phyloP scores from a whole-genome alignment of 1,284 basidiomycete genomes.

The Malassezia arunalokei region DNA sequence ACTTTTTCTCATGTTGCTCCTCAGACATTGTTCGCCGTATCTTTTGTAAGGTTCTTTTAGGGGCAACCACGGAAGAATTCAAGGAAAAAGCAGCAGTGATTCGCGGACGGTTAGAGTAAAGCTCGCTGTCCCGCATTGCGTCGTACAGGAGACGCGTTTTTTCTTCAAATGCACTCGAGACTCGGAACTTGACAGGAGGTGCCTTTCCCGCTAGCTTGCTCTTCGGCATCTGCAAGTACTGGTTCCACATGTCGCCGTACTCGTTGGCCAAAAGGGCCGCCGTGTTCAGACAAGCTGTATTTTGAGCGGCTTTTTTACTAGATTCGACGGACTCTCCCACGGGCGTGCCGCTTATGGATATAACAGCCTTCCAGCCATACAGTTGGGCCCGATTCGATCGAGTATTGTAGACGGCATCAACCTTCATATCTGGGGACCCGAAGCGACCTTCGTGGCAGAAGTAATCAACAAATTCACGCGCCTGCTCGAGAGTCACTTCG shows the following conservation, averaged over 20 bases:
- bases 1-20: conserved; percentile 52
- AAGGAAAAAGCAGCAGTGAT: conserved; percentile 22
- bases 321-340: conserved; percentile 64
- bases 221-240: conserved; percentile 51
- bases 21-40: conserved; percentile 26
- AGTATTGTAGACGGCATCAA: background rate
- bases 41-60: conserved; percentile 31
- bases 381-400: conserved; percentile 26
- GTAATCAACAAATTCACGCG: conserved; percentile 84
- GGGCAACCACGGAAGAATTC: conserved; percentile 22
- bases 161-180: conserved; percentile 61
- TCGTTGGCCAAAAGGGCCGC: conserved; percentile 71
- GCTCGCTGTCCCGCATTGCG: conserved; percentile 53
- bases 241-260: conserved; percentile 66
- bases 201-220: conserved; percentile 52
- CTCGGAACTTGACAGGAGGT: conserved; percentile 60
- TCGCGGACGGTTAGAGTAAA: conserved; percentile 40
- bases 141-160: conserved; percentile 58
- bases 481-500: conserved; percentile 60
- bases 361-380: conserved; percentile 62
- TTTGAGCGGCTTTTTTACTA: conserved; percentile 65
- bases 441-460: conserved; percentile 76
- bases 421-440: conserved; percentile 60
- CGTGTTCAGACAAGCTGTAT: conserved; percentile 73
- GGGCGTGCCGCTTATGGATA: conserved; percentile 65